phyloP scores from a whole-genome alignment of 495 filamentous ascomycete genomes.

The Sordaria brevicollis region DNA sequence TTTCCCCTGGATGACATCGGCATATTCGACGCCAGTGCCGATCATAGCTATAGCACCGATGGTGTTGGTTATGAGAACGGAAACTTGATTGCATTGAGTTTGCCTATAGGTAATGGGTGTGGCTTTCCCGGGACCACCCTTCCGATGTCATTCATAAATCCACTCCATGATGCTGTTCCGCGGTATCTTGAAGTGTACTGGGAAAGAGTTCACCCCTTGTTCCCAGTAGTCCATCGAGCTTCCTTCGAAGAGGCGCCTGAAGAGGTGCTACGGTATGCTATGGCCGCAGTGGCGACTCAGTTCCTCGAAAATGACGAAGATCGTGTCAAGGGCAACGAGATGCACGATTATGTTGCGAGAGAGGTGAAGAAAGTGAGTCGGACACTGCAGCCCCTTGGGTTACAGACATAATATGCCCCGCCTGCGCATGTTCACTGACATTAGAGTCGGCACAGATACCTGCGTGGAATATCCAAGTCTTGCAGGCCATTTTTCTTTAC shows the following conservation, averaged over 20 bases:
- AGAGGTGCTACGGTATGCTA: constrained; percentile 34
- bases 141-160: constrained; percentile 19
- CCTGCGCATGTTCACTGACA: neutral
- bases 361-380: constrained; percentile 29
- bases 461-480: constrained; percentile 37
- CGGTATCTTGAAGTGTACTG: constrained; percentile 37
- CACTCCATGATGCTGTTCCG: constrained; percentile 23
- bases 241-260: constrained; percentile 27
- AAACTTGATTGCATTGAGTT: constrained; percentile 20
- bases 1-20: constrained; percentile 7
- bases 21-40: constrained; percentile 5
- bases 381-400: neutral
- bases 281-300: constrained; percentile 41
- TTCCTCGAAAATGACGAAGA: constrained; percentile 33
- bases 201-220: constrained; percentile 29
- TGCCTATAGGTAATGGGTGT: constrained; percentile 13
- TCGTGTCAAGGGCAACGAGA: constrained; percentile 30
- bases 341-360: constrained; percentile 37
- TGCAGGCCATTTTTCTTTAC: constrained; percentile 46
- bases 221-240: constrained; percentile 33
- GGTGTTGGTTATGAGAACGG: constrained; percentile 5
- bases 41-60: constrained; percentile 5
- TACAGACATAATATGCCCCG: neutral
- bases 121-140: constrained; percentile 18
- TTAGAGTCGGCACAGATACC: constrained; percentile 16